Evolutionary conservation across 495 filamentous ascomycete genomes (phyloP), one percentile per base, ranked within the genome.

Genomic region (Penicillium alfredii): DNA sequence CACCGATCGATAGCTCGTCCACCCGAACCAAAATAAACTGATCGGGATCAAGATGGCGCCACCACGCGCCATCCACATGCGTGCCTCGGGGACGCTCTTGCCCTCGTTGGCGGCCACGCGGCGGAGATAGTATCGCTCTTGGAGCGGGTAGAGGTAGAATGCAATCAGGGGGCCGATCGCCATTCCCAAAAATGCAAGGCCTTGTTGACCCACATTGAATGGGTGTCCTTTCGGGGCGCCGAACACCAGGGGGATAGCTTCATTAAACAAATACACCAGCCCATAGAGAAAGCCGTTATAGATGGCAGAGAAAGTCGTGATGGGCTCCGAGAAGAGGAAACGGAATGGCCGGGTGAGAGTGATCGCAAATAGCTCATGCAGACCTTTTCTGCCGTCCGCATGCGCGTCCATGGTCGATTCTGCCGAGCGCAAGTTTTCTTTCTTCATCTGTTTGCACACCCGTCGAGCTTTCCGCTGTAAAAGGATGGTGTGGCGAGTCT

Each of bases 201-300:
- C 66, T 10, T 61, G 53, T 20, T 56, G 38, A 17, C 60, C 56
- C 11, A 35, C 45, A 25, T 63, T 61, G 45, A 72, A 73, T 8
- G 45, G 53, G 33, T 71, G 63, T n/a, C 65, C 64, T 9, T 53
- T 46, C 4, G 58, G 46, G 6, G 32, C 31, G 6, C 68, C 66
- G 32, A 71, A 74, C 7, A 72, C 64, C 8, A 71, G 40, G 0
- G 60, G 56, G 38, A 71, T 68, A 4, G 66, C 57, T 20, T 61
- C 63, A 45, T 71, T 68, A 53, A 82, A 70, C 16, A 86, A 67
- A 47, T 84, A 84, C 45, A 80, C 75, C 8, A 83, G 55, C 4
- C 78, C 80, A 55, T 81, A 84, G 16, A 82, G 54, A 47, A 77
- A 84, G 22, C 71, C 72, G 61, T 76, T 75, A 61, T 79, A 78